Percentiles rank a stretch among this genome's conserved stretches.
Evolutionary conservation across 257 asterid genomes (phyloP).

Genomic region (Thymus mandschuricus): DNA sequence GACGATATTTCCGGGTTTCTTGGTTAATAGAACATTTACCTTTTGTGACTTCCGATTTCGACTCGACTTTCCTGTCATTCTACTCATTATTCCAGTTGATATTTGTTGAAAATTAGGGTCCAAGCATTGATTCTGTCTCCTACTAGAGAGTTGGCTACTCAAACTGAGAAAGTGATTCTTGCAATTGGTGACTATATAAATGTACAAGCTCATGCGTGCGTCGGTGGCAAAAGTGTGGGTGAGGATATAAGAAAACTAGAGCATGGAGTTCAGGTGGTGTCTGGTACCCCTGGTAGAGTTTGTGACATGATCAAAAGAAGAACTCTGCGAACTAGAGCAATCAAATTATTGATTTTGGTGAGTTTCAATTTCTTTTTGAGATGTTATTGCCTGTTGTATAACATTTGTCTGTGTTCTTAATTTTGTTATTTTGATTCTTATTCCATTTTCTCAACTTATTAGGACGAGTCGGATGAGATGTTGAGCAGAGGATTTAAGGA

Average conservation of each 20-base stretch:
- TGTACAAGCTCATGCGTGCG: constrained; percentile 86
- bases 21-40: too few relatives aligned
- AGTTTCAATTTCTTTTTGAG: constrained; percentile 28
- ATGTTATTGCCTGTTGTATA: neutral
- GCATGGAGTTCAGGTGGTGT: too few relatives aligned
- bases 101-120: too few relatives aligned
- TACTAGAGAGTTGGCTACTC: constrained; percentile 56
- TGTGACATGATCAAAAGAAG: too few relatives aligned
- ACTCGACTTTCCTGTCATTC: too few relatives aligned
- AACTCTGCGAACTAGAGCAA: constrained; percentile 60
- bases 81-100: too few relatives aligned
- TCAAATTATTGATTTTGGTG: constrained; percentile 77
- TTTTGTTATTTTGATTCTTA: constrained; percentile 8
- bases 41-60: too few relatives aligned
- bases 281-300: too few relatives aligned
- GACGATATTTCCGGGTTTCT: too few relatives aligned
- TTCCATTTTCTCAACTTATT: constrained; percentile 9
- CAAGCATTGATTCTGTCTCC: too few relatives aligned
- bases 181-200: constrained; percentile 82
- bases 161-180: constrained; percentile 66
- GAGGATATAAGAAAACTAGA: constrained; percentile 52
- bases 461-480: constrained; percentile 99
- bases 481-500: constrained; percentile 95
- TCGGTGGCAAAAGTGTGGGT: constrained; percentile 94
- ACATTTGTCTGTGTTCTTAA: neutral